A percentile compares a stretch with the other conserved stretches of the same genome.
These are phyloP conservation scores for Phaeosphaeriaceae sp. DNA, from an alignment of 2,329 filamentous ascomycete genomes.

Conservation along the genomic window DNA sequence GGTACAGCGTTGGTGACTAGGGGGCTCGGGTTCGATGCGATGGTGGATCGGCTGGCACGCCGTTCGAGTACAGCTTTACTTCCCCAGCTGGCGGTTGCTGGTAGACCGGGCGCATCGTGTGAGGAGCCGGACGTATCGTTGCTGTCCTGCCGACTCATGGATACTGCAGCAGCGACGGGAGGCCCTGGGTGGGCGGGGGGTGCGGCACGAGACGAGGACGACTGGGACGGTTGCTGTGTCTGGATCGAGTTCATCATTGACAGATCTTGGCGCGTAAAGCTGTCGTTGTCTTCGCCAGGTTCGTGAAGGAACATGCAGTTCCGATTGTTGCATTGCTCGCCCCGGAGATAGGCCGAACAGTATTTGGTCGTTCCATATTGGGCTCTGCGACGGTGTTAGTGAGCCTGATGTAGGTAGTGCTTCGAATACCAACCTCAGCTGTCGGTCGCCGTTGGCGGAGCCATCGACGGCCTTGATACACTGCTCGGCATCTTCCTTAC, in stretches of 20 bases:
- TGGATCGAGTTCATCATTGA: slow-evolving; percentile 93
- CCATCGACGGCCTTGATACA: slow-evolving; percentile 95
- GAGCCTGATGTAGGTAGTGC: slow-evolving; percentile 8
- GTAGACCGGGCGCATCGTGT: slow-evolving; percentile 82
- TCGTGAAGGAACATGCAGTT: slow-evolving; percentile 99
- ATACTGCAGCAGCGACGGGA: slow-evolving; percentile 60
- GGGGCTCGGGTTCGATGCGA: slow-evolving; percentile 81
- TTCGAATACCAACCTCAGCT: slow-evolving; percentile 68
- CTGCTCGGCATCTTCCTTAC: slow-evolving; percentile 84
- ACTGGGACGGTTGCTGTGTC: slow-evolving; percentile 73
- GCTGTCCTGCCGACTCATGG: slow-evolving; percentile 77
- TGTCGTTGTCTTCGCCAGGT: slow-evolving; percentile 96
- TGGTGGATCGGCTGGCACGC: slow-evolving; percentile 80
- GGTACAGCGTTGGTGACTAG: slow-evolving; percentile 62
- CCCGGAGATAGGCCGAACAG: slow-evolving; percentile 93
- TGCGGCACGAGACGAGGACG: slow-evolving; percentile 59
- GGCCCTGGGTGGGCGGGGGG: slow-evolving; percentile 58
- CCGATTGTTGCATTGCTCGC: slow-evolving; percentile 92
- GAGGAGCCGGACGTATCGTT: slow-evolving; percentile 71
- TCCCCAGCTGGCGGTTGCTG: slow-evolving; percentile 93
- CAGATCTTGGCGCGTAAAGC: slow-evolving; percentile 91
- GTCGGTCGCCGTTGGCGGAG: slow-evolving; percentile 86
- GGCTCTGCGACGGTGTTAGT: slow-evolving; percentile 55
- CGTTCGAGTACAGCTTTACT: slow-evolving; percentile 72
- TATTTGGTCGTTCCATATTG: slow-evolving; percentile 95